A percentile compares a stretch with the other conserved stretches of the same genome.
Evolutionary conservation across 805 yeast genomes (phyloP).

Genomic region (Maudiozyma turicensis): DNA sequence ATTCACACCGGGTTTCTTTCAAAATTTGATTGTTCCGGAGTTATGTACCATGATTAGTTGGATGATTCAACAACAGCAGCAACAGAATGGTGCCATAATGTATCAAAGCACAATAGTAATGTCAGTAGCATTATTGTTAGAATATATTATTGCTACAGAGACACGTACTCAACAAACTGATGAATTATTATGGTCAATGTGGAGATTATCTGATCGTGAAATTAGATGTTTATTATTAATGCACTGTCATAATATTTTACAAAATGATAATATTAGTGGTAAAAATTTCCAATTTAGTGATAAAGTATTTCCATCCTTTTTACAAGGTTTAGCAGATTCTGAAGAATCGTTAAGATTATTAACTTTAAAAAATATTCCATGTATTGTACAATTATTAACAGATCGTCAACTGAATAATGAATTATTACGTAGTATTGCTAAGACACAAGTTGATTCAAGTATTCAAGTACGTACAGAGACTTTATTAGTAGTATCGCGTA

Average conservation of each 20-base stretch:
- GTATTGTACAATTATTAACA: slow-evolving; percentile 52
- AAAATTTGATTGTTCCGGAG: slow-evolving; percentile 62
- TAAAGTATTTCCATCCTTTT: slow-evolving; percentile 54
- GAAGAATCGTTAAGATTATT: slow-evolving; percentile 73
- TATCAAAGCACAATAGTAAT: slow-evolving; percentile 13
- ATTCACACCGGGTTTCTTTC: slow-evolving; percentile 37
- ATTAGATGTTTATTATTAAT: slow-evolving; percentile 60
- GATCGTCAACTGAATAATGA: slow-evolving; percentile 84
- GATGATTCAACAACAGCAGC: background rate
- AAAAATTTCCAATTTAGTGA: slow-evolving; percentile 44
- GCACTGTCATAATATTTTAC: slow-evolving; percentile 11
- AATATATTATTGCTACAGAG: slow-evolving; percentile 21
- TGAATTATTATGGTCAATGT: slow-evolving; percentile 57
- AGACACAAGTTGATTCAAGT: slow-evolving; percentile 27
- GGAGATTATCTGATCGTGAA: slow-evolving; percentile 62
- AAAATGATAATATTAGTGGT: slow-evolving; percentile 17
- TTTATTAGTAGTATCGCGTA: slow-evolving; percentile 17
- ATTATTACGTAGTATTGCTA: slow-evolving; percentile 68
- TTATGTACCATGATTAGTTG: slow-evolving; percentile 24
- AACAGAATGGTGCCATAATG: background rate
- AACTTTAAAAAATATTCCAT: slow-evolving; percentile 50
- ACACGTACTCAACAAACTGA: slow-evolving; percentile 23
- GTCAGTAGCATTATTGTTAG: slow-evolving; percentile 25
- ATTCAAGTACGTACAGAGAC: slow-evolving; percentile 26
- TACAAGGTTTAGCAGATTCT: slow-evolving; percentile 81